These are phyloP conservation scores for Beauveria sp. DNA, from an alignment of 2,329 filamentous ascomycete species.

Conservation along the genomic window DNA sequence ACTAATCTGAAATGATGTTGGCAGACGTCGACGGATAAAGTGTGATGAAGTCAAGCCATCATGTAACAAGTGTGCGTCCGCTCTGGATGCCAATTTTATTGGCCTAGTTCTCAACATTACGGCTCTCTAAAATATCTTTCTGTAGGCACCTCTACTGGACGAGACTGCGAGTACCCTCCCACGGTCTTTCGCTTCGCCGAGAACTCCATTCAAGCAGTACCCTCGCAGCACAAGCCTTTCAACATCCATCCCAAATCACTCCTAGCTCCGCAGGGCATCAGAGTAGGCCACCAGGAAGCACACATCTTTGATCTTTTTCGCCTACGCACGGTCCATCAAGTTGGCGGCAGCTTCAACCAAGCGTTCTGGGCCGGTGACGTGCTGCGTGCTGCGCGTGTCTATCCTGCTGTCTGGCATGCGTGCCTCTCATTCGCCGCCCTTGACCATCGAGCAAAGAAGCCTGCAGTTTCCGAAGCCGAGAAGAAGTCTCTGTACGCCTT, in stretches of 20 bases:
- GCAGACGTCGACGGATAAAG: slow-evolving; percentile 3
- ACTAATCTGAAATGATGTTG: not conserved
- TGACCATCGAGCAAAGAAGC: slow-evolving; percentile 1
- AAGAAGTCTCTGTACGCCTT: not conserved
- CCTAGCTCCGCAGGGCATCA: not conserved
- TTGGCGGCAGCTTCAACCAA: slow-evolving; percentile 6
- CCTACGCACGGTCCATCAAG: not conserved
- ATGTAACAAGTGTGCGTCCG: not conserved
- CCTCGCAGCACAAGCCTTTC: not conserved
- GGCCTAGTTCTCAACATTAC: not conserved
- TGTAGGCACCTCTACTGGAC: not conserved
- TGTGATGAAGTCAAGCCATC: slow-evolving; percentile 8
- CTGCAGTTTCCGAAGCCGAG: not conserved
- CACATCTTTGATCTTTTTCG: slow-evolving; percentile 6
- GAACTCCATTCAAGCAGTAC: not conserved
- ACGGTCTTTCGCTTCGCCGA: not conserved
- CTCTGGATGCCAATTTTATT: not conserved
- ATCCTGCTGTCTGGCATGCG: slow-evolving; percentile 7
- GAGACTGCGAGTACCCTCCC: not conserved
- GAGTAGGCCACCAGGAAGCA: not conserved
- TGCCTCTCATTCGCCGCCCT: slow-evolving; percentile 5
- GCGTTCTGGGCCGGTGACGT: slow-evolving; percentile 3
- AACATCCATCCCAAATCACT: not conserved
- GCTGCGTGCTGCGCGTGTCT: not conserved
- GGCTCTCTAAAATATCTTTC: not conserved